Evolutionary conservation across 345 rosid species (phyloP).

Genomic region (Linum usitatissimum): DNA sequence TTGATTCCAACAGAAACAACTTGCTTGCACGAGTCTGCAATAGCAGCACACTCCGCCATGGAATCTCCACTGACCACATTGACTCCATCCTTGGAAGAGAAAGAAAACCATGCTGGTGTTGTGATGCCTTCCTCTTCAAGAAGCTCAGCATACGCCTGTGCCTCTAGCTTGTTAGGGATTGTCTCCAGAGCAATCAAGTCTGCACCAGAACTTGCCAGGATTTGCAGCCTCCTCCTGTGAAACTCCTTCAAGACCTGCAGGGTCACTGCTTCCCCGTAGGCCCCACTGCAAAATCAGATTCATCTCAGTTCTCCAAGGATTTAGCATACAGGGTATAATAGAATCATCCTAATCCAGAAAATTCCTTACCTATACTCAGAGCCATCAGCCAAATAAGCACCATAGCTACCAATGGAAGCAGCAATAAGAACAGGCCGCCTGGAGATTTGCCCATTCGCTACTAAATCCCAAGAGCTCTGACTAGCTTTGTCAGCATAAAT

Average conservation of each 20-base stretch:
- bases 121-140: conserved; percentile 54
- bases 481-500: conserved; percentile 44
- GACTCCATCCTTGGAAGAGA: conserved; percentile 58
- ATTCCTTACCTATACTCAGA: conserved; percentile 64
- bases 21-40: conserved; percentile 63
- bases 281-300: conserved; percentile 35
- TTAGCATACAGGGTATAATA: no score
- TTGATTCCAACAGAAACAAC: conserved; percentile 76
- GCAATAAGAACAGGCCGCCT: conserved; percentile 60
- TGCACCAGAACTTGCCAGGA: conserved; percentile 55
- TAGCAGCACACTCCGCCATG: conserved; percentile 50
- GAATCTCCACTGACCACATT: conserved; percentile 70
- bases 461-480: conserved; percentile 44
- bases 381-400: conserved; percentile 89
- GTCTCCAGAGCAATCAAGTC: conserved; percentile 30
- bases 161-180: background rate
- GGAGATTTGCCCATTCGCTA: conserved; percentile 18
- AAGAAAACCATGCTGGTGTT: conserved; percentile 82
- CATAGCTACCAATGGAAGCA: conserved; percentile 93
- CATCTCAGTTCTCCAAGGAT: background rate
- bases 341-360: background rate
- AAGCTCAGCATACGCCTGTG: conserved; percentile 76
- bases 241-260: conserved; percentile 63
- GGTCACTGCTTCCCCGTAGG: conserved; percentile 53
- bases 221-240: conserved; percentile 72